A percentile compares a stretch with the other conserved stretches of the same genome.
phyloP scores from a whole-genome alignment of 2,329 filamentous ascomycete genomes.

The Diaporthe sp. region DNA sequence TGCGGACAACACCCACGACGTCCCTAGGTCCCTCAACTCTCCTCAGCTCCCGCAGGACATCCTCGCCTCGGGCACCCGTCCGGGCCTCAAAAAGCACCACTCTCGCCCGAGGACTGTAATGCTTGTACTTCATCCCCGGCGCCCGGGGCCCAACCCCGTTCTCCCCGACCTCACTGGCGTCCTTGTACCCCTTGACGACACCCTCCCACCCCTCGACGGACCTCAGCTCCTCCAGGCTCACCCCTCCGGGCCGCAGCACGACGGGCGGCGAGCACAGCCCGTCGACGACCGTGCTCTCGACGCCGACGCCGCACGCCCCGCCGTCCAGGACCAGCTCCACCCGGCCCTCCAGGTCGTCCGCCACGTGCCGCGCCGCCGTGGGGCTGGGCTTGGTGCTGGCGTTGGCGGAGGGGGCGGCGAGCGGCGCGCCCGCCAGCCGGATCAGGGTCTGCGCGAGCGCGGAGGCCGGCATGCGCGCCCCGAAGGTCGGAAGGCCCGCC shows the following conservation, averaged over 20 bases:
- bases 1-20: conserved; percentile 68
- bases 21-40: conserved; percentile 44
- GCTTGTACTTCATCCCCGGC: conserved; percentile 99
- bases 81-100: conserved; percentile 84
- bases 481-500: conserved; percentile 86
- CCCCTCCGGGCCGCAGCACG: conserved; percentile 87
- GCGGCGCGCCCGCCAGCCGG: conserved; percentile 79
- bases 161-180: conserved; percentile 74
- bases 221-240: conserved; percentile 85
- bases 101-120: conserved; percentile 92
- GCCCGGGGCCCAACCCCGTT: conserved; percentile 76
- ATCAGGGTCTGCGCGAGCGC: conserved; percentile 91
- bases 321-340: conserved; percentile 93
- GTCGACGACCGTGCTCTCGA: conserved; percentile 97
- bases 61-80: conserved; percentile 52
- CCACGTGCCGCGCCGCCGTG: conserved; percentile 90
- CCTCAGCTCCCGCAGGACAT: conserved; percentile 54
- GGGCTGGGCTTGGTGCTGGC: conserved; percentile 94
- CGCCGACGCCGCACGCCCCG: conserved; percentile 87
- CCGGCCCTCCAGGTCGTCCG: conserved; percentile 84
- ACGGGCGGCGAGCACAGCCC: conserved; percentile 84
- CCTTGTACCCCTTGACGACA: conserved; percentile 83
- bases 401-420: conserved; percentile 95
- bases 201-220: conserved; percentile 84
- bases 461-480: conserved; percentile 89